Percentiles rank a stretch among this genome's conserved stretches.
Evolutionary conservation across 2,329 filamentous ascomycete species (phyloP).

Genomic region (Cytospora mali): DNA sequence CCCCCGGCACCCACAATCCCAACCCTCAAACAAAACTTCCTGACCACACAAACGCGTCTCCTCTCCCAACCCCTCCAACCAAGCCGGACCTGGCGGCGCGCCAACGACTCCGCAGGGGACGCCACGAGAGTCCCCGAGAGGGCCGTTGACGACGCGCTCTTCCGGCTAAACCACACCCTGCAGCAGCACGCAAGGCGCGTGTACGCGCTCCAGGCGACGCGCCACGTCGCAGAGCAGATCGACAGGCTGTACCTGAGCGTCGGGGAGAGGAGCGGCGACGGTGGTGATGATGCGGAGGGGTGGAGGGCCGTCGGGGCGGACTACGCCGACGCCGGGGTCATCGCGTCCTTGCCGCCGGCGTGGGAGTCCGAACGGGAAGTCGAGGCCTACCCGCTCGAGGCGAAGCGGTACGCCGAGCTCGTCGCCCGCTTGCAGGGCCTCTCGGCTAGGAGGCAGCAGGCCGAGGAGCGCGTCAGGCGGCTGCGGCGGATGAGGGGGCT

Average conservation of each 20-base stretch:
- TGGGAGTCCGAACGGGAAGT: slow-evolving; percentile 49
- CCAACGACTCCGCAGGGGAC: slow-evolving; percentile 47
- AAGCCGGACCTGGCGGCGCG: slow-evolving; percentile 54
- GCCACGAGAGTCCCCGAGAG: slow-evolving; percentile 47
- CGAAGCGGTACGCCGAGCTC: slow-evolving; percentile 54
- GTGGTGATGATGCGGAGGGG: slow-evolving; percentile 44
- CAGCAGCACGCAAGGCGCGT: slow-evolving; percentile 67
- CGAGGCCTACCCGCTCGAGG: slow-evolving; percentile 47
- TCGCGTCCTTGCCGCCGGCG: slow-evolving; percentile 49
- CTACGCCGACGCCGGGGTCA: slow-evolving; percentile 46
- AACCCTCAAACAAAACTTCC: slow-evolving; percentile 65
- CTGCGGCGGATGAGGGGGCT: slow-evolving; percentile 53
- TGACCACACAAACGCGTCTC: slow-evolving; percentile 63
- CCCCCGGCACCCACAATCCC: slow-evolving; percentile 56
- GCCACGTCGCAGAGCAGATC: slow-evolving; percentile 74
- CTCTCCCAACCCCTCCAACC: slow-evolving; percentile 62
- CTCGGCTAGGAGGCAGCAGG: slow-evolving; percentile 46
- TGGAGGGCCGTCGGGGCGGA: slow-evolving; percentile 47
- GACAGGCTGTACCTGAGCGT: slow-evolving; percentile 63
- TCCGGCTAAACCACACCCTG: slow-evolving; percentile 62
- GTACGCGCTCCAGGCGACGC: slow-evolving; percentile 68
- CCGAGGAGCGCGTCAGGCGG: slow-evolving; percentile 43
- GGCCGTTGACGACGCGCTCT: slow-evolving; percentile 58
- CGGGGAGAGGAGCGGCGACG: slow-evolving; percentile 40
- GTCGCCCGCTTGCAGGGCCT: slow-evolving; percentile 54